Base-by-base conservation (phyloP, 2,329 filamentous ascomycete species). In the Fusarium newnesense region DNA sequence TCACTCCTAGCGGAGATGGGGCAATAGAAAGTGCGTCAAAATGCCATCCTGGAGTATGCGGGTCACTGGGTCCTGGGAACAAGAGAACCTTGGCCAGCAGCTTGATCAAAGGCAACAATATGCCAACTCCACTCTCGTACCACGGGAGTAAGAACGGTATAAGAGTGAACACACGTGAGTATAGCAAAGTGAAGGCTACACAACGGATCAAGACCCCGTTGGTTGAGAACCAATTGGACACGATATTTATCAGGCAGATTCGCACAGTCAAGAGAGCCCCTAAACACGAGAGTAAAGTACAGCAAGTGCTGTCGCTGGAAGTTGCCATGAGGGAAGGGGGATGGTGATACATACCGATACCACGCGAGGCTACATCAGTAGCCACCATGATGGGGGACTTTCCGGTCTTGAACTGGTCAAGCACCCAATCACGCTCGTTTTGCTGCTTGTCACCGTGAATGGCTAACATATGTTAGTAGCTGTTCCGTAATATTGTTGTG, bases 341-440 rank as follows among this genome's bases (percentile, higher is more conserved):
- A 30, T 67, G 49, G 67, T 88, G 87, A 90, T 93, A 96, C 95
- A 97, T 97, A 98, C 96, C 96, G 87, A 99, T 98, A 94, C 96
- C 96, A 95, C 96, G 96, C 83, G 96, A 98, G 87, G 96, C 96
- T 86, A 99, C 96, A 82, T 98, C 96, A 77, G 96, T 99, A 87
- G 96, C 96, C 87, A 99, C 96, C 95, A 99, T 97, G 91, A 99
- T 97, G 83, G 96, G 96, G 87, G 95, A 97, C 89, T 98, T 98
- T 86, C 95, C 95, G 76, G 94, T 94, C 92, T 98, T 99, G 91
- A 99, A 99, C 85, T 98, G 96, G 85, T 98, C 97, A 82, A 99
- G 89, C 80, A 98, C 96, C 95, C 96, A 98, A 85, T 98, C 96
- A 87, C 96, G 95, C 88, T 99, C 96, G 85, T 98, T 97, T 83